phyloP scores from a whole-genome alignment of 73 alveolate species.

The Tetrahymena borealis region DNA sequence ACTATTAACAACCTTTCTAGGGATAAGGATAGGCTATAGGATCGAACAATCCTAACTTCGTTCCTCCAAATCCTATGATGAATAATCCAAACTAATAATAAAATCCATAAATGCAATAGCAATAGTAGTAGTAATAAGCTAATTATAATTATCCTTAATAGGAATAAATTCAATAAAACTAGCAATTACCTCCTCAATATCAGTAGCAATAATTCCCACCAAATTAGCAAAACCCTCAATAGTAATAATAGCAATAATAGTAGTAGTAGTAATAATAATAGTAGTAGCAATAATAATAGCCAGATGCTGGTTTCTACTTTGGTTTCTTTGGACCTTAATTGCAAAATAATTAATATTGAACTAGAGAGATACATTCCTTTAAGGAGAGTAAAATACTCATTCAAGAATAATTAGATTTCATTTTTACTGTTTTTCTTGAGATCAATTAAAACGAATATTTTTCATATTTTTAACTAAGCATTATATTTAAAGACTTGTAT shows the following conservation, averaged over 20 bases:
- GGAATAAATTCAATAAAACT: neutral
- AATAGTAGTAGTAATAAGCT: neutral
- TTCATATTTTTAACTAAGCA: no score
- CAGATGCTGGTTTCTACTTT: neutral
- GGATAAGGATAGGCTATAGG: neutral
- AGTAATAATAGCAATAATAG: neutral
- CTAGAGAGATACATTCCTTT: neutral
- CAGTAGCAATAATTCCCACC: neutral
- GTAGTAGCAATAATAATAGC: no score
- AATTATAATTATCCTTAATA: neutral
- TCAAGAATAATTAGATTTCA: no score
- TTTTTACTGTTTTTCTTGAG: no score
- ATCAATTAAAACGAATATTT: no score
- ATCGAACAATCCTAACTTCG: neutral
- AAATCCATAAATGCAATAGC: neutral
- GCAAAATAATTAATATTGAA: neutral
- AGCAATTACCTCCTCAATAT: neutral
- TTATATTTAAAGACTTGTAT: no score
- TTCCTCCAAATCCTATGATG: neutral
- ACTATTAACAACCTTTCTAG: conserved; percentile 7
- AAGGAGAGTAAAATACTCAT: neutral
- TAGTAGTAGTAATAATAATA: neutral
- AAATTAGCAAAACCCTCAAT: neutral
- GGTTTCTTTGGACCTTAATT: neutral
- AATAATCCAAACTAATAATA: neutral